Conservation (phyloP, 2,329 filamentous ascomycete genomes). For the Alternaria incomplexa region DNA sequence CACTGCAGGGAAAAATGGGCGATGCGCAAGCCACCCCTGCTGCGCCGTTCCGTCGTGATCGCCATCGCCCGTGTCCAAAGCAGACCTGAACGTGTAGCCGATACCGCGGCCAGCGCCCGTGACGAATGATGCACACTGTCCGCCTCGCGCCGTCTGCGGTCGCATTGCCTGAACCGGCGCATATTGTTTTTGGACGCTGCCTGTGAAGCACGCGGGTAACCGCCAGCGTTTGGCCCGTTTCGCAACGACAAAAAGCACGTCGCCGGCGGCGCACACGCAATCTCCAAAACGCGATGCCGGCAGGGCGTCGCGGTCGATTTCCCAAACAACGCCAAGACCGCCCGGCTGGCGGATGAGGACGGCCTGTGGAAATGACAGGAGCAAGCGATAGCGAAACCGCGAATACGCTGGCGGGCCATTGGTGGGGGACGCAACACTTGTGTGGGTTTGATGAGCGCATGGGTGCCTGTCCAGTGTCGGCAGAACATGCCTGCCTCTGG, state of each 20-base stretch:
- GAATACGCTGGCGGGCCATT: conserved; percentile 39
- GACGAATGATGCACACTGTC: conserved; percentile 18
- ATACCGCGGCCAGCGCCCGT: conserved; percentile 15
- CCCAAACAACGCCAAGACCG: conserved; percentile 44
- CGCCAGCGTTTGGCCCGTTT: conserved; percentile 45
- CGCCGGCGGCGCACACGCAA: conserved; percentile 29
- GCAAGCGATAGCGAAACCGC: conserved; percentile 33
- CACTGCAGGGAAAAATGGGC: conserved; percentile 40
- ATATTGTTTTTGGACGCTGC: conserved; percentile 7
- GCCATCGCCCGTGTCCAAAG: conserved; percentile 35
- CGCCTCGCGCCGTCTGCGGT: conserved; percentile 26
- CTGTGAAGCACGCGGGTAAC: conserved; percentile 43
- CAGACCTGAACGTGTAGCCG: conserved; percentile 28
- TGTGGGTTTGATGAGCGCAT: conserved; percentile 47
- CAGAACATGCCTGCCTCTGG: conserved; percentile 29
- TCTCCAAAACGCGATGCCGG: conserved; percentile 30
- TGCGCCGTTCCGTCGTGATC: conserved; percentile 25
- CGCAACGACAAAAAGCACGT: conserved; percentile 30
- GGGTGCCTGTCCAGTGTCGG: conserved; percentile 35
- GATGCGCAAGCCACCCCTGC: conserved; percentile 40
- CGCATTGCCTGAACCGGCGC: conserved; percentile 19
- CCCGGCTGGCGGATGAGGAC: conserved; percentile 28
- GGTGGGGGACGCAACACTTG: conserved; percentile 23
- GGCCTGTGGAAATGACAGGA: conserved; percentile 45
- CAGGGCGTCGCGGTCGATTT: conserved; percentile 29